Evolutionary conservation across 2,329 filamentous ascomycete species (phyloP), one percentile per base, ranked within the genome.

Genomic region (Xylariaceae sp.): DNA sequence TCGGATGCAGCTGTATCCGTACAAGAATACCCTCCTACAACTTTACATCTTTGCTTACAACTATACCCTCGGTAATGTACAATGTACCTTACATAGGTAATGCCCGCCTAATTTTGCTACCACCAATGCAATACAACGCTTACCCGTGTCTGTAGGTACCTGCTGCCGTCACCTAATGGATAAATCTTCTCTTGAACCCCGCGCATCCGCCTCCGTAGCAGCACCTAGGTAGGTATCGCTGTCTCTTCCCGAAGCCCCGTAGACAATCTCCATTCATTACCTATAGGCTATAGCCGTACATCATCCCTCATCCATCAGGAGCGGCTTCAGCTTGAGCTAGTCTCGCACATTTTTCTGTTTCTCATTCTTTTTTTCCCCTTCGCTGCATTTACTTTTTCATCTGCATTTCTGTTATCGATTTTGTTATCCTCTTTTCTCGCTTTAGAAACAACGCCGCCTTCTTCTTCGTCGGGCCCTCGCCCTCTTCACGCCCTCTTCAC

Each of bases 321-420:
- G 7, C 42, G 34, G 26, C 47, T 31, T 34, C 51, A 56, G 53
- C 58, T 60, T 60, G 58, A 59, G 51, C 58, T 53, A 58, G 58
- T 53, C 53, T 57, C 56, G 58, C 56, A 32, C 48, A 19, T 19
- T 19, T 44, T 44, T 47, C 52, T 51, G 43, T 3, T 50, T 44
- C 48, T 41, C 47, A 41, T 19, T 53, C 47, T 31, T 53, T 51
- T 52, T 30, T 19, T 37, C 39, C 30, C 26, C 2, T 30, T 47
- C 37, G 39, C 26, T 51, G n/a, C 31, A 4, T 31, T 44, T 49
- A 31, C 44, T 50, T 50, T 32, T 40, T n/a, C 6, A 4, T 43
- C 27, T 42, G 35, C 35, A 29, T 12, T 30, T 40, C 35, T 12
- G 31, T 29, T 11, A 11, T 30, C 27, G n/a, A 39, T 29, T 30